A percentile compares a stretch with the other conserved stretches of the same genome.
Conservation (phyloP, 345 rosid genomes). For the Eucalyptus cloeziana region DNA sequence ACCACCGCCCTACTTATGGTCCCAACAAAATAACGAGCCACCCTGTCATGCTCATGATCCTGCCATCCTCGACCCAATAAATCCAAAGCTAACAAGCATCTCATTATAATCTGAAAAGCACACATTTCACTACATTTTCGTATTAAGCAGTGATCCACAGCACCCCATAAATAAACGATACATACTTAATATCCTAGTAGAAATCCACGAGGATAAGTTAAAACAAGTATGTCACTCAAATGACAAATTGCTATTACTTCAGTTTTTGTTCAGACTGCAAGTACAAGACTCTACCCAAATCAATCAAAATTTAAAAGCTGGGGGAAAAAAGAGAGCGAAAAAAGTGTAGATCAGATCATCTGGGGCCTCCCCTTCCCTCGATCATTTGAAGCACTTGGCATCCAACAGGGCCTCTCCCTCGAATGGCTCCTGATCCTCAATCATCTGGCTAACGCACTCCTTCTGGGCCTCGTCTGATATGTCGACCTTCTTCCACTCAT, state of each 20-base stretch:
- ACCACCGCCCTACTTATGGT: background rate
- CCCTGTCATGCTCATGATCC: background rate
- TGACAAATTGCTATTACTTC: background rate
- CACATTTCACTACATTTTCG: background rate
- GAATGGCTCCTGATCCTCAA: conserved; percentile 85
- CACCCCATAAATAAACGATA: background rate
- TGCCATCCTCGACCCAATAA: background rate
- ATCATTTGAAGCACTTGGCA: conserved; percentile 96
- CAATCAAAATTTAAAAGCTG: background rate
- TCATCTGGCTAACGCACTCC: conserved; percentile 94
- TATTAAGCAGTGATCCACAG: background rate
- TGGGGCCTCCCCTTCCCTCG: background rate
- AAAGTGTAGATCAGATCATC: background rate
- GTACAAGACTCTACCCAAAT: background rate
- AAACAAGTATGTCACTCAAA: background rate
- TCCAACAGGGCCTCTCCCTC: conserved; percentile 92
- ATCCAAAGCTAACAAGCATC: background rate
- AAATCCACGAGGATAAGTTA: background rate
- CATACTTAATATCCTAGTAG: background rate
- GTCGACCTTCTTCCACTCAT: conserved; percentile 89
- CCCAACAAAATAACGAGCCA: background rate
- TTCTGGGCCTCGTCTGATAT: conserved; percentile 73
- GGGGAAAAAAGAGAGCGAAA: background rate
- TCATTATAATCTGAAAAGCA: background rate
- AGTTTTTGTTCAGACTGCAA: background rate